phyloP scores from a whole-genome alignment of 2,329 filamentous ascomycete genomes.

The Trichoderma asperellum region DNA sequence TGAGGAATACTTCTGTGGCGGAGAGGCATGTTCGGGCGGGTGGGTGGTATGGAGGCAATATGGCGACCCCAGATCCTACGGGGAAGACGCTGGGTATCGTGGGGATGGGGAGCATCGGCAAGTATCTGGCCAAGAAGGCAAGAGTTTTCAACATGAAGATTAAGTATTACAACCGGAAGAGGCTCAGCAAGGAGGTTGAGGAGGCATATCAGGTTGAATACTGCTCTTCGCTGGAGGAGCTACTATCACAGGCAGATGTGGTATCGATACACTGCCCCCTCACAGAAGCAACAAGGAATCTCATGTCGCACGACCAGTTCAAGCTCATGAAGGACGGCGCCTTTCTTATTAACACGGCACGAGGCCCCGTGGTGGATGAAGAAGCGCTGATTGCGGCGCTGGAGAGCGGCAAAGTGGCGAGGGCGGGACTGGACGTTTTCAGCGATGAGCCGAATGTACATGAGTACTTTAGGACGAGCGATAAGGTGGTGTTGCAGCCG shows the following conservation, averaged over 20 bases:
- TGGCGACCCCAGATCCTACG: slow-evolving; percentile 47
- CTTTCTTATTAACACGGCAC: slow-evolving; percentile 56
- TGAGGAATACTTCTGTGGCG: slow-evolving; percentile 50
- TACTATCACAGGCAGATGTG: slow-evolving; percentile 48
- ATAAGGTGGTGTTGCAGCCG: slow-evolving; percentile 49
- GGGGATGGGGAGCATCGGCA: slow-evolving; percentile 54
- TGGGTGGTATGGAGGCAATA: slow-evolving; percentile 42
- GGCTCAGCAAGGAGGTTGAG: slow-evolving; percentile 42
- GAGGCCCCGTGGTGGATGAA: slow-evolving; percentile 55
- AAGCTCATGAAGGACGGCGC: slow-evolving; percentile 51
- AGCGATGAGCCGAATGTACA: slow-evolving; percentile 49
- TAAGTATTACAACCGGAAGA: slow-evolving; percentile 49
- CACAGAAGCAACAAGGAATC: slow-evolving; percentile 43
- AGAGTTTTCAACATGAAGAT: slow-evolving; percentile 49
- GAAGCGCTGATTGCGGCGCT: slow-evolving; percentile 51
- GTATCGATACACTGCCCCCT: slow-evolving; percentile 48
- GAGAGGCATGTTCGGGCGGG: slow-evolving; percentile 45
- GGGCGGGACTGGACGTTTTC: slow-evolving; percentile 56
- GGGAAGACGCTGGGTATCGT: slow-evolving; percentile 53
- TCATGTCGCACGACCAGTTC: slow-evolving; percentile 49
- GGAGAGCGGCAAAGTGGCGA: slow-evolving; percentile 49
- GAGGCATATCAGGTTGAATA: slow-evolving; percentile 43
- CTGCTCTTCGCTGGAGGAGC: slow-evolving; percentile 43
- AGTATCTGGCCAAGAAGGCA: slow-evolving; percentile 47
- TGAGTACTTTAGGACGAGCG: slow-evolving; percentile 45